phyloP scores from a whole-genome alignment of 139 green algal species.

The Haematococcus lacustris region DNA sequence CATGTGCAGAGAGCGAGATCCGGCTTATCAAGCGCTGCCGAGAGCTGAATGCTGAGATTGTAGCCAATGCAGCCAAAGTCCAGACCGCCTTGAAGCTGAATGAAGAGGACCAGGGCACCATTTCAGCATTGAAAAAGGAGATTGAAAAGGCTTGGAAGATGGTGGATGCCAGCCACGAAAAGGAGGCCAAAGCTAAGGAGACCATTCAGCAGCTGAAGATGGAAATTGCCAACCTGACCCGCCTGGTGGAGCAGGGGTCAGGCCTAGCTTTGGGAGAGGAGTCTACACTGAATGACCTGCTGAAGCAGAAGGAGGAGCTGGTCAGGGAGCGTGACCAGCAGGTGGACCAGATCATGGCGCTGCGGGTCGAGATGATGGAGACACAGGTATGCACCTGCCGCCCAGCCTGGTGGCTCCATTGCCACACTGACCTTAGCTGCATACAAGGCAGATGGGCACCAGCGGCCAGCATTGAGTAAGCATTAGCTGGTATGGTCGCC shows the following conservation, averaged over 20 bases:
- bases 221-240: conserved; percentile 78
- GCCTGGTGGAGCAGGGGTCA: conserved; percentile 73
- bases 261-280: conserved; percentile 73
- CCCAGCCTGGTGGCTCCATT: too few relatives aligned
- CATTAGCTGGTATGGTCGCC: too few relatives aligned
- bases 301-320: conserved; percentile 76
- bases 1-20: conserved; percentile 78
- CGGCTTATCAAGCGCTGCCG: conserved; percentile 77
- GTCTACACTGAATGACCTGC: conserved; percentile 66
- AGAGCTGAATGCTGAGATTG: conserved; percentile 84
- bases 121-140: conserved; percentile 80
- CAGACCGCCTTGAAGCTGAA: conserved; percentile 82
- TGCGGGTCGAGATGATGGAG: conserved; percentile 64
- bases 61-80: conserved; percentile 82
- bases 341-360: conserved; percentile 70
- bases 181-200: conserved; percentile 82
- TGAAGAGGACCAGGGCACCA: conserved; percentile 85
- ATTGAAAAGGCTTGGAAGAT: conserved; percentile 90
- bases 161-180: conserved; percentile 80
- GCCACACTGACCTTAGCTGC: too few relatives aligned
- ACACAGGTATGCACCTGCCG: conserved; percentile 59
- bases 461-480: too few relatives aligned
- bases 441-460: too few relatives aligned
- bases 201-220: conserved; percentile 75
- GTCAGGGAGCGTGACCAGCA: conserved; percentile 66